These are phyloP conservation scores for Apiospora phragmitis DNA, from an alignment of 2,329 filamentous ascomycete species.

Conservation along the genomic window DNA sequence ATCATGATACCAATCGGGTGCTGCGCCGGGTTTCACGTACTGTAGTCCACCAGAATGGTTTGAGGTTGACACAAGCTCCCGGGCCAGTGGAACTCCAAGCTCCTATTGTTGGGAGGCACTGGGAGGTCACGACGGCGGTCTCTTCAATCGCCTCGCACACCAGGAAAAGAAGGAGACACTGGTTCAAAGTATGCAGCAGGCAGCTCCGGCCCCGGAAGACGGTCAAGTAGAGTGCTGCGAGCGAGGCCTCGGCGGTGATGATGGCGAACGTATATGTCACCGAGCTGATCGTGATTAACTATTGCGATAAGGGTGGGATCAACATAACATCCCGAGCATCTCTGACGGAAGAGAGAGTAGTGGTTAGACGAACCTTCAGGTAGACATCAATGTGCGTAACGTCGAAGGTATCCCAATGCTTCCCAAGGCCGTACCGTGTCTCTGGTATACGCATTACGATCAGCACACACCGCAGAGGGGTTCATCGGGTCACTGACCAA, in stretches of 20 bases:
- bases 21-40: conserved; percentile 24
- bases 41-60: conserved; percentile 33
- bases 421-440: background rate
- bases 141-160: conserved; percentile 32
- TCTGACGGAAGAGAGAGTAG: too few species aligned
- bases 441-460: background rate
- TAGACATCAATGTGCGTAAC: background rate
- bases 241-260: conserved; percentile 31
- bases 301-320: conserved; percentile 11
- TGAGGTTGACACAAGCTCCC: conserved; percentile 28
- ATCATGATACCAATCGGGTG: too few species aligned
- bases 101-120: conserved; percentile 28
- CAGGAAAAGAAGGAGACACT: conserved; percentile 28
- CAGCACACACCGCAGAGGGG: too few species aligned
- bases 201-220: conserved; percentile 27
- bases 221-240: conserved; percentile 33
- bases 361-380: background rate
- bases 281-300: conserved; percentile 21
- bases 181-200: conserved; percentile 27
- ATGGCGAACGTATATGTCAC: conserved; percentile 31
- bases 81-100: conserved; percentile 25
- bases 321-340: background rate
- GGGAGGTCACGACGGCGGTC: conserved; percentile 28
- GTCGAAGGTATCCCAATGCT: background rate
- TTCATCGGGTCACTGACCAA: background rate